These are phyloP conservation scores for Aspergillus floridensis DNA, from an alignment of 2,329 filamentous ascomycete species.

Conservation along the genomic window DNA sequence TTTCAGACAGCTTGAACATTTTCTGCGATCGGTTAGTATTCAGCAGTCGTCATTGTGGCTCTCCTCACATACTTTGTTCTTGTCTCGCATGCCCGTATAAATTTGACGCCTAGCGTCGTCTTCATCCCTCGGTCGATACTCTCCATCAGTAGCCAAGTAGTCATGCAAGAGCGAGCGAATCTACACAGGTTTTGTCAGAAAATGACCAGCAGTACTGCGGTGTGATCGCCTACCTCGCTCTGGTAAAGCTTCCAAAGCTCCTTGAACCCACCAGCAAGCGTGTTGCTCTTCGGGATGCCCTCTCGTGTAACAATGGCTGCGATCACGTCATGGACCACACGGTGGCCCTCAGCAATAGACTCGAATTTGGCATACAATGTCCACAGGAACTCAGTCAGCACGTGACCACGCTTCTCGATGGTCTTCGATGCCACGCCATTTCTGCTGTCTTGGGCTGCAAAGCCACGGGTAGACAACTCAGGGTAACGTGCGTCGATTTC, in stretches of 20 bases:
- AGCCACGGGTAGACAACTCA: constrained; percentile 60
- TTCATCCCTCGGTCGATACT: constrained; percentile 58
- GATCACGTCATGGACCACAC: constrained; percentile 89
- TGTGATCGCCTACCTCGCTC: constrained; percentile 61
- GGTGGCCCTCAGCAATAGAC: constrained; percentile 91
- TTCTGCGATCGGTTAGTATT: constrained; percentile 47
- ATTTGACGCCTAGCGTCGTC: constrained; percentile 53
- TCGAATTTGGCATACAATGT: constrained; percentile 96
- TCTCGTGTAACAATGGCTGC: constrained; percentile 82
- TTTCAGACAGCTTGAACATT: constrained; percentile 76
- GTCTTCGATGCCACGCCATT: constrained; percentile 64
- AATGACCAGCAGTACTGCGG: neutral
- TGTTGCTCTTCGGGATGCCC: constrained; percentile 60
- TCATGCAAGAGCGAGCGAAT: constrained; percentile 92
- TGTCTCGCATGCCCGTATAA: constrained; percentile 48
- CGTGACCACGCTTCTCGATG: constrained; percentile 74
- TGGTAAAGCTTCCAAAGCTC: constrained; percentile 98
- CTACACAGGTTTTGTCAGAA: constrained; percentile 28
- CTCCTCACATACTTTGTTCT: constrained; percentile 42
- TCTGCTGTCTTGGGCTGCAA: constrained; percentile 47
- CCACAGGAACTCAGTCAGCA: constrained; percentile 88
- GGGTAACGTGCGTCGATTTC: constrained; percentile 92
- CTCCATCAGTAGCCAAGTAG: constrained; percentile 88
- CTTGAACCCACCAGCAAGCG: constrained; percentile 82
- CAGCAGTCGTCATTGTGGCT: neutral